These are phyloP conservation scores for Metschnikowia baotianmanensis DNA, from an alignment of 805 yeast species.

Conservation along the genomic window DNA sequence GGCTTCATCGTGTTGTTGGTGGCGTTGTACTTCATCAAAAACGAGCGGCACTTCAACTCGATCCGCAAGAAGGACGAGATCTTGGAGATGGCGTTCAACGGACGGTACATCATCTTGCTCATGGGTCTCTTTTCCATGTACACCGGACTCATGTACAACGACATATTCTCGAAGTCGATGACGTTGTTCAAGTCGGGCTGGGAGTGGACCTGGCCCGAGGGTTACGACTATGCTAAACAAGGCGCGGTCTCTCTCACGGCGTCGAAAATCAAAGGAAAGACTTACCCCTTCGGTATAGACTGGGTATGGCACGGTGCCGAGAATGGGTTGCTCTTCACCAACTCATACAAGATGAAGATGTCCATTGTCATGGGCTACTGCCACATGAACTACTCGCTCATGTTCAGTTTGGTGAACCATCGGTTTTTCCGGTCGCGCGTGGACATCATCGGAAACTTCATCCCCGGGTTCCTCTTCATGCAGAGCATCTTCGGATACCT, in stretches of 20 bases:
- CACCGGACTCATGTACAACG: constrained; percentile 73
- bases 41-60: constrained; percentile 50
- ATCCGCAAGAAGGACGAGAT: constrained; percentile 67
- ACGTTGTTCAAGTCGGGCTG: constrained; percentile 68
- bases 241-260: constrained; percentile 42
- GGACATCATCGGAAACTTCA: constrained; percentile 69
- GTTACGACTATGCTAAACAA: constrained; percentile 32
- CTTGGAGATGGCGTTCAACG: constrained; percentile 72
- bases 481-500: constrained; percentile 74
- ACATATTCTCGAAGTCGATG: constrained; percentile 68
- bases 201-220: constrained; percentile 54
- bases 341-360: constrained; percentile 75
- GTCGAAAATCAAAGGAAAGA: constrained; percentile 39
- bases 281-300: constrained; percentile 64
- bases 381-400: constrained; percentile 71
- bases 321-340: constrained; percentile 63
- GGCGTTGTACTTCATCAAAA: constrained; percentile 51
- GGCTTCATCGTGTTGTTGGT: constrained; percentile 62
- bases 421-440: constrained; percentile 54
- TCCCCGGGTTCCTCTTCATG: constrained; percentile 74
- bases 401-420: constrained; percentile 65
- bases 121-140: constrained; percentile 76
- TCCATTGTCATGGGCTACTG: constrained; percentile 73
- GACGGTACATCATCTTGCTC: constrained; percentile 63
- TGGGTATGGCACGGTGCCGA: constrained; percentile 82